Evolutionary conservation across 2,329 filamentous ascomycete species (phyloP), one percentile per base, ranked within the genome.

Genomic region (Raffaelea deltoideospora): DNA sequence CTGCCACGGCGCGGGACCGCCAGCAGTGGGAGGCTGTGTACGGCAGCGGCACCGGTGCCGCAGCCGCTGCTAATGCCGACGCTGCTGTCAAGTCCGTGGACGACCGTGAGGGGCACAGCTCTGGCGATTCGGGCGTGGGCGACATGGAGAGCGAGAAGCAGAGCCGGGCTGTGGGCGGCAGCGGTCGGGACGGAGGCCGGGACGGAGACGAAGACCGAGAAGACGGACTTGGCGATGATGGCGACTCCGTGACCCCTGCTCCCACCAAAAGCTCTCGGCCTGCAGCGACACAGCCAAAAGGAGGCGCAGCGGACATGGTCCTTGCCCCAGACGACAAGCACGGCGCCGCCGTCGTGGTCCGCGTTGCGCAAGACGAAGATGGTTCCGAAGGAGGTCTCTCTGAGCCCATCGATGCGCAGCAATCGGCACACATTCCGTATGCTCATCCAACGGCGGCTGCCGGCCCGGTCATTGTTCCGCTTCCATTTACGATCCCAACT

Each of bases 21-120:
- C 60, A 60, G 7, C 61, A 75, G 42, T 95, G 87, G 87, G 87
- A 95, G 52, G 69, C 70, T 6, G 63, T 70, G 2, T 90, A 93
- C 46, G 82, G 80, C 1, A 65, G 79, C 43, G 72, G 70, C 38
- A 56, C 61, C 20, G 46, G 53, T 31, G 4, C 6, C 3, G 23
- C 50, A 56, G 50, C 45, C 28, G 46, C 39, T 37, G 44, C 51
- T 8, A 49, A 52, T 14, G 50, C 44, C 8, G 49, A 52, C n/a
- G 50, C 43, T 3, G 63, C 63, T 1, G 57, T 6, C 28, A 11
- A 15, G n/a, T 7, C 5, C 13, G 26, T 5, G 10, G n/a, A 9
- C 10, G 9, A 6, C 7, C 6, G 10, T n/a, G 10, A 9, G 27
- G 8, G 8, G n/a, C 27, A 9, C 8, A 9, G 14, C 9, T 28